Conservation (phyloP, 2,329 filamentous ascomycete species). For the Daldinia sp. region DNA sequence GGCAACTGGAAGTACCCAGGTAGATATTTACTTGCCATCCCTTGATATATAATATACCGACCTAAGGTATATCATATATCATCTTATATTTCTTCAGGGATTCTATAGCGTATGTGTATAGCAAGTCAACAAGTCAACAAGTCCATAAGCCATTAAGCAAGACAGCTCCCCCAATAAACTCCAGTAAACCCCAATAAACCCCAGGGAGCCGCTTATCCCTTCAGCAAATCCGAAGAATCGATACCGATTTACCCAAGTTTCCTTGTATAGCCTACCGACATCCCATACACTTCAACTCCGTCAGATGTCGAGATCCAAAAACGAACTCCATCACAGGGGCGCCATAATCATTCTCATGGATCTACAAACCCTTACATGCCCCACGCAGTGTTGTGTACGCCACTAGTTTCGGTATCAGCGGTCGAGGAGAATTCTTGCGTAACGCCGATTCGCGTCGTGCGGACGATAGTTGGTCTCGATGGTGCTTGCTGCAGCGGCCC, state of each 20-base stretch:
- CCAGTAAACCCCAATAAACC: not conserved
- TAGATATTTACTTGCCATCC: too few species aligned
- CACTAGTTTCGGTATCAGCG: not conserved
- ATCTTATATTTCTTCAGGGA: not conserved
- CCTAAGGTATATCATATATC: not conserved
- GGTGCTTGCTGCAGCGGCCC: not conserved
- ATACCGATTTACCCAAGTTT: not conserved
- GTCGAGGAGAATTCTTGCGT: not conserved
- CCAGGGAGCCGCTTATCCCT: not conserved
- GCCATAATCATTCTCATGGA: not conserved
- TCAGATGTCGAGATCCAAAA: not conserved
- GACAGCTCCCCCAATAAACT: too few species aligned
- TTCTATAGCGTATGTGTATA: not conserved
- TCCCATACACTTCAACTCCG: not conserved
- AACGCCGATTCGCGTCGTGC: not conserved
- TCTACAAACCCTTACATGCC: not conserved
- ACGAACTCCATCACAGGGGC: not conserved
- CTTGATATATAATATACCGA: not conserved
- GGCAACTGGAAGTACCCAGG: too few species aligned
- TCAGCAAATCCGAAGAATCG: not conserved
- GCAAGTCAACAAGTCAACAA: too few species aligned
- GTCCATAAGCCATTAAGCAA: too few species aligned
- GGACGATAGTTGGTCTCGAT: not conserved
- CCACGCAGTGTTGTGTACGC: not conserved
- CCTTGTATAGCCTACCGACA: not conserved